A percentile compares a stretch with the other conserved stretches of the same genome.
These are phyloP conservation scores for Aspergillus quadrilineatus DNA, from an alignment of 2,329 filamentous ascomycete species.

Conservation along the genomic window DNA sequence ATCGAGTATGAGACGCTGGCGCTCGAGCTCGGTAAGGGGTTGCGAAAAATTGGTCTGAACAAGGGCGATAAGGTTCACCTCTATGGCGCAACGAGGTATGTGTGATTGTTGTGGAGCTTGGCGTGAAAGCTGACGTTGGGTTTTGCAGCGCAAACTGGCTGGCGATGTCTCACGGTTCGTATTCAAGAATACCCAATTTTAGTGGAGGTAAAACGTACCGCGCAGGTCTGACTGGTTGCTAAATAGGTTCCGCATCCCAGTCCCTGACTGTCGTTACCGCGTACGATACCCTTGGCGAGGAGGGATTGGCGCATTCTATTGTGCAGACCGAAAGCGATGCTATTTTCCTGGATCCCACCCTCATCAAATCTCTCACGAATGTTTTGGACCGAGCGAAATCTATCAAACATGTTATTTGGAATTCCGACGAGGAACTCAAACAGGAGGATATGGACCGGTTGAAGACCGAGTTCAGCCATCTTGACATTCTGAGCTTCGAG, in stretches of 20 bases:
- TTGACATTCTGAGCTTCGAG: constrained; percentile 57
- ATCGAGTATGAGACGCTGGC: constrained; percentile 72
- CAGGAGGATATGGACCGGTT: constrained; percentile 55
- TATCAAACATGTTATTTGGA: constrained; percentile 59
- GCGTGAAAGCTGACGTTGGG: constrained; percentile 15
- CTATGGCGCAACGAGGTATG: constrained; percentile 77
- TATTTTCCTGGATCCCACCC: constrained; percentile 83
- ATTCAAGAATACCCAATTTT: background rate
- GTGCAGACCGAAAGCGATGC: constrained; percentile 74
- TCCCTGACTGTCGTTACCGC: constrained; percentile 90
- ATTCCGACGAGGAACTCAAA: constrained; percentile 54
- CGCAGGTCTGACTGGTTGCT: background rate
- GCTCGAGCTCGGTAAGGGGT: constrained; percentile 67
- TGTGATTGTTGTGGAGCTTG: constrained; percentile 5
- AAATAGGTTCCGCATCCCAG: constrained; percentile 67
- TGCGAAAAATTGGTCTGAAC: constrained; percentile 71
- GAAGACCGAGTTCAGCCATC: constrained; percentile 52
- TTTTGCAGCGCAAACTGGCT: constrained; percentile 72
- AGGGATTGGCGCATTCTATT: constrained; percentile 82
- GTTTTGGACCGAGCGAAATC: constrained; percentile 57
- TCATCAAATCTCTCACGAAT: constrained; percentile 61
- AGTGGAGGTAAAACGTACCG: background rate
- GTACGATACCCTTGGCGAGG: constrained; percentile 86
- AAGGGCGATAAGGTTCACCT: constrained; percentile 71
- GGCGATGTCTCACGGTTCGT: constrained; percentile 68